Evolutionary conservation across 352 stramenopile genomes (phyloP).

Genomic region (Peronosclerospora sorghi): DNA sequence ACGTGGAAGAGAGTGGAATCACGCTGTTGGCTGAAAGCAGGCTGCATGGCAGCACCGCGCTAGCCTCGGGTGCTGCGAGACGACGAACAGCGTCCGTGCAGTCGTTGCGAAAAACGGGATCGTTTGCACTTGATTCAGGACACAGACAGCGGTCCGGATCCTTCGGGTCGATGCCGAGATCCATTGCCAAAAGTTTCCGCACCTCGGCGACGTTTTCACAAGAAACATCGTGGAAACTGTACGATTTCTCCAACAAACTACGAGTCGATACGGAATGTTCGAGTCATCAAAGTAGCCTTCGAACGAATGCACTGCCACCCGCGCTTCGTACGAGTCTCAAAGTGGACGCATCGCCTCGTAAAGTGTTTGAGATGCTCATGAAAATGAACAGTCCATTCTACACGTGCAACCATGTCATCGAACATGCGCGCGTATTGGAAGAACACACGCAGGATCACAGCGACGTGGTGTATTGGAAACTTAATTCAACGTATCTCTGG

Average conservation of each 20-base stretch:
- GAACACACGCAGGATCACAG: conserved; percentile 58
- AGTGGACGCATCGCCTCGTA: conserved; percentile 45
- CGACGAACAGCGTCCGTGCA: conserved; percentile 11
- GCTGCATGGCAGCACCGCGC: conserved; percentile 1
- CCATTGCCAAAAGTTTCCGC: conserved; percentile 68
- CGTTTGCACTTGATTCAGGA: conserved; percentile 4
- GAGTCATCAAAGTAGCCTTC: conserved; percentile 27
- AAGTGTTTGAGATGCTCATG: conserved; percentile 73
- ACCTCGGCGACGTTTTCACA: conserved; percentile 72
- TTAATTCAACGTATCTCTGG: conserved; percentile 61
- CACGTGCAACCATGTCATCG: conserved; percentile 60
- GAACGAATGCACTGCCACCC: conserved; percentile 27
- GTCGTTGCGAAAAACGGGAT: conserved; percentile 6
- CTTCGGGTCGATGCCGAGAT: conserved; percentile 60
- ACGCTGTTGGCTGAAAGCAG: conserved; percentile 12
- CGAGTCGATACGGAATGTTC: conserved; percentile 56
- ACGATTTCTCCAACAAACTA: conserved; percentile 62
- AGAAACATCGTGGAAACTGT: conserved; percentile 62
- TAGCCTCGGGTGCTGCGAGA: background rate
- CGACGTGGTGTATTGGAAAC: conserved; percentile 71
- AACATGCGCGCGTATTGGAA: conserved; percentile 47
- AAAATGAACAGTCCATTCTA: conserved; percentile 67
- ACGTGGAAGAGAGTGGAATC: conserved; percentile 22
- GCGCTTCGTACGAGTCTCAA: conserved; percentile 65
- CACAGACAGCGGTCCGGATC: conserved; percentile 37